These are phyloP conservation scores for Ichthyophthirius multifiliis DNA, from an alignment of 169 alveolate species.

Conservation along the genomic window DNA sequence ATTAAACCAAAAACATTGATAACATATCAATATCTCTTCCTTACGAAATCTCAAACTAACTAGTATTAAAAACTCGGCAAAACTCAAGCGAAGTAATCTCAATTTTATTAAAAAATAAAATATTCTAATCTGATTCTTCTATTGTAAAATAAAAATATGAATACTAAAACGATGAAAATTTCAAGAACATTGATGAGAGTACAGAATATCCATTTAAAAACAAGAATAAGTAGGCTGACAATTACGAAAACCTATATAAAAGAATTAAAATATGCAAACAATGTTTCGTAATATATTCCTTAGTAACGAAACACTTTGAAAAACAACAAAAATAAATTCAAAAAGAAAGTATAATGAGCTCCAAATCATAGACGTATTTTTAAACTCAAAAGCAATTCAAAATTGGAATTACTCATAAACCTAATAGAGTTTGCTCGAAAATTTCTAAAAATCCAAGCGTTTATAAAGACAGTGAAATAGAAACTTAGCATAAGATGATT, in stretches of 20 bases:
- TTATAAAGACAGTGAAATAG: too few species aligned
- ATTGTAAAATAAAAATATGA: neutral
- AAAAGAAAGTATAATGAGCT: too few species aligned
- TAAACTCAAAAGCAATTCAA: too few species aligned
- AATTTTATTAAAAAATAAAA: slow-evolving; percentile 31
- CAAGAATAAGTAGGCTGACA: neutral
- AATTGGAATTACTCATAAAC: too few species aligned
- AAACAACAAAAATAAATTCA: too few species aligned
- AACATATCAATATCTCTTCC: slow-evolving; percentile 38
- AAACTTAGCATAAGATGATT: too few species aligned
- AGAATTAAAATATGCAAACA: slow-evolving; percentile 35
- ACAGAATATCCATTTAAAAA: slow-evolving; percentile 5
- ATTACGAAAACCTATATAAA: slow-evolving; percentile 11
- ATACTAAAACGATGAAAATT: slow-evolving; percentile 23
- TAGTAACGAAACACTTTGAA: slow-evolving; percentile 27
- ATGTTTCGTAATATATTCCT: slow-evolving; percentile 36
- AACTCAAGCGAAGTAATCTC: slow-evolving; percentile 5
- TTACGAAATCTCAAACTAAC: slow-evolving; percentile 27
- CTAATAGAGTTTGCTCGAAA: too few species aligned
- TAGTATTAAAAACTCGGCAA: slow-evolving; percentile 29
- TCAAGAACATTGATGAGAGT: slow-evolving; percentile 6
- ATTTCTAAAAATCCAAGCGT: too few species aligned
- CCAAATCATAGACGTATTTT: too few species aligned
- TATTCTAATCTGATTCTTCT: neutral
- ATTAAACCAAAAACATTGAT: too few species aligned